Base-by-base conservation (phyloP, 2,329 filamentous ascomycete genomes). In the Ramularia collo-cygni region DNA sequence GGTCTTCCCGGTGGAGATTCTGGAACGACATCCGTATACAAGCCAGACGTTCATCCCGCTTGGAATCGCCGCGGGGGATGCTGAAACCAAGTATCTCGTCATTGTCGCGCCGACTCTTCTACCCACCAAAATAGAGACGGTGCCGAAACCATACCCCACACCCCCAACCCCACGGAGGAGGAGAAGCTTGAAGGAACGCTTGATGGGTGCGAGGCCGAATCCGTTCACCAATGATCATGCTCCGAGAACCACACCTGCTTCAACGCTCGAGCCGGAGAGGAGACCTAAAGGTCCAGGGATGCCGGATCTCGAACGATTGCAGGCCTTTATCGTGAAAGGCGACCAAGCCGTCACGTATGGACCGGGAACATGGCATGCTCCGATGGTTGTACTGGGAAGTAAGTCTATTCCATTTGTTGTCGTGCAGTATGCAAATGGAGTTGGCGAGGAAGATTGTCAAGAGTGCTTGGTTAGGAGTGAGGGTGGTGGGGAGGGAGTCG, bases 1-100 rank as follows among this genome's bases (percentile, higher is more conserved):
- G 10, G 46, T 51, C 9, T 85, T 95, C 59, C 69, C 75, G 32
- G 74, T 95, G 38, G 65, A 66, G 14, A 76, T 95, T 42, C 76
- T 96, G 19, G 92, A 98, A 63, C 75, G 92, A 28, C 92, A 98
- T 64, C 90, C 92, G 0, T 96, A 81, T 64, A 96, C 92, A 1
- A 85, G 85, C 1, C 92, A 98, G 67, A 95, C 88, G 0, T 96
- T 98, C 63, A 75, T 85, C 30, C 92, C 92, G 0, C 68, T 95
- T 36, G 76, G 77, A 26, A 54, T 80, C 18, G 68, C 64, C 1
- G 53, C 65, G 8, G 65, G 66, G n/a, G 65, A 71, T 38, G 51
- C 51, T 38, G 55, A 62, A 38, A 69, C 70, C 8, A 65, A 70
- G 15, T 95, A 90, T 61, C 75, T 98, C 17, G 84, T 96, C 46